Percentiles rank a stretch among this genome's conserved stretches.
phyloP scores from a whole-genome alignment of 768 basidiomycete genomes.

The Mycena kentingensis region DNA sequence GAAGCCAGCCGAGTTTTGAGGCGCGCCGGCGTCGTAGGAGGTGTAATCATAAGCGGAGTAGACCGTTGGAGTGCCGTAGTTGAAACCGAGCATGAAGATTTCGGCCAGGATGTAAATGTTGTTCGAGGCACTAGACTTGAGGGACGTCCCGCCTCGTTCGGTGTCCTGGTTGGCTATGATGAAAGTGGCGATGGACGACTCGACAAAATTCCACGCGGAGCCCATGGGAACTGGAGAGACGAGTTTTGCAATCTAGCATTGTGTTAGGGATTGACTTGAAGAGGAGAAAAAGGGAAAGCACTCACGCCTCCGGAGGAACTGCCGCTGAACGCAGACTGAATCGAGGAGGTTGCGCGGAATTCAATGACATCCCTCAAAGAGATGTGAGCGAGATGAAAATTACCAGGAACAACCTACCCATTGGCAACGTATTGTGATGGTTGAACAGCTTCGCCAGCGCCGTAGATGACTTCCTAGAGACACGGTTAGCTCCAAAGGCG shows the following conservation, averaged over 20 bases:
- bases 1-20: slow-evolving; percentile 20
- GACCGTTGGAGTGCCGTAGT: slow-evolving; percentile 26
- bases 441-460: slow-evolving; percentile 17
- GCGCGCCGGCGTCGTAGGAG: slow-evolving; percentile 16
- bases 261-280: neutral
- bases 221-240: slow-evolving; percentile 26
- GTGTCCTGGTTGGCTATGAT: slow-evolving; percentile 28
- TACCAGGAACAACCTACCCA: slow-evolving; percentile 11
- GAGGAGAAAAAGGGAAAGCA: neutral
- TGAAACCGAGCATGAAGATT: slow-evolving; percentile 25
- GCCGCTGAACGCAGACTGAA: neutral
- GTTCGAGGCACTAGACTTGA: slow-evolving; percentile 20
- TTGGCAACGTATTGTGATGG: slow-evolving; percentile 11
- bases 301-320: neutral
- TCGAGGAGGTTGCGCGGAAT: slow-evolving; percentile 18
- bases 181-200: slow-evolving; percentile 17
- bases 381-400: neutral
- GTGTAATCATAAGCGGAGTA: slow-evolving; percentile 20
- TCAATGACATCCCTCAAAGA: slow-evolving; percentile 22
- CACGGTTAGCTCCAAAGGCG: no score
- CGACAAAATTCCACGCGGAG: slow-evolving; percentile 24
- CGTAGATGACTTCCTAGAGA: slow-evolving; percentile 26
- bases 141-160: slow-evolving; percentile 21
- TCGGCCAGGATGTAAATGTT: slow-evolving; percentile 24
- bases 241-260: slow-evolving; percentile 18